A percentile compares a stretch with the other conserved stretches of the same genome.
These are phyloP conservation scores for Monosporascus sp. DNA, from an alignment of 2,329 filamentous ascomycete species.

Conservation along the genomic window DNA sequence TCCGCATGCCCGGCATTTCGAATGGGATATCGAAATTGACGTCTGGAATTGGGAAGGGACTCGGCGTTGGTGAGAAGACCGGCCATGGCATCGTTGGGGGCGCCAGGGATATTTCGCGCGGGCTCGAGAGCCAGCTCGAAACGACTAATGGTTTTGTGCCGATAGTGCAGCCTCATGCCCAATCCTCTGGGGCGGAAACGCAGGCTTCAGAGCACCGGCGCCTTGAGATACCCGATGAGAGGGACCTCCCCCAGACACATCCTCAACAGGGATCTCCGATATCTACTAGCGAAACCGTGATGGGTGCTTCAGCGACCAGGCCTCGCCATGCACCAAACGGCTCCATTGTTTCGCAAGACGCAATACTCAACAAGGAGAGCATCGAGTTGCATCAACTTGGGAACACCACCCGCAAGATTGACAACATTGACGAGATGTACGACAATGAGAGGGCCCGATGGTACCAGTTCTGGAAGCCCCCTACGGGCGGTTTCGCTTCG, in stretches of 20 bases:
- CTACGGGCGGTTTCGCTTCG: constrained; percentile 54
- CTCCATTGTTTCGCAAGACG: constrained; percentile 35
- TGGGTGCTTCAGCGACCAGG: constrained; percentile 21
- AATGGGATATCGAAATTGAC: constrained; percentile 41
- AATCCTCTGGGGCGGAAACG: constrained; percentile 13
- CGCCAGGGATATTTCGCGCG: constrained; percentile 41
- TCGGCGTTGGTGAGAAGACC: constrained; percentile 35
- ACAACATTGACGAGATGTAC: constrained; percentile 45
- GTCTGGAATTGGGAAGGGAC: constrained; percentile 43
- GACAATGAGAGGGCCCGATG: constrained; percentile 42
- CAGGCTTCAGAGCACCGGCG: constrained; percentile 23
- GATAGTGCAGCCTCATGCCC: constrained; percentile 20
- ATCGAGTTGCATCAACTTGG: constrained; percentile 29
- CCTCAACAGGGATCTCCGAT: constrained; percentile 17
- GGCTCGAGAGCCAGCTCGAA: constrained; percentile 47
- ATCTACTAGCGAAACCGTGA: constrained; percentile 16
- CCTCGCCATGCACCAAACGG: constrained; percentile 29
- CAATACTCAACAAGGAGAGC: constrained; percentile 28
- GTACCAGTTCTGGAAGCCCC: constrained; percentile 63
- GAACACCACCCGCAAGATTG: constrained; percentile 49
- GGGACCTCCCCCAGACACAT: constrained; percentile 21
- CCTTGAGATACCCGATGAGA: constrained; percentile 28
- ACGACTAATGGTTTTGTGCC: constrained; percentile 50
- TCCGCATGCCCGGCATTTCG: constrained; percentile 27
- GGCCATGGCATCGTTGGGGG: constrained; percentile 41